These are phyloP conservation scores for Antrodiella citrinella DNA, from an alignment of 768 basidiomycete genomes.

Conservation along the genomic window DNA sequence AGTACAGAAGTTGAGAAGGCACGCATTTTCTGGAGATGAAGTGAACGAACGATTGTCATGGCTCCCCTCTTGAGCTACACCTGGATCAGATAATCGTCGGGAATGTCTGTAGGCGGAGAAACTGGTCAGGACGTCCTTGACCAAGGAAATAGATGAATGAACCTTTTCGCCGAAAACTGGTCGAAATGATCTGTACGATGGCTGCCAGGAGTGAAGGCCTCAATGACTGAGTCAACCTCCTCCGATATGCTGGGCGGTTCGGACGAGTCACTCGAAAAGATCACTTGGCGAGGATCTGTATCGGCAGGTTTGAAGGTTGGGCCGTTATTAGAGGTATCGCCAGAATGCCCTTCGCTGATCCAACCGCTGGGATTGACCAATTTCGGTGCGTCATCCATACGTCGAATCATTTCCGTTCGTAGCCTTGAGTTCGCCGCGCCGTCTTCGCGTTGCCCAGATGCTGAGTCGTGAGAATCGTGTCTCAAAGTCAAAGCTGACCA, in stretches of 20 bases:
- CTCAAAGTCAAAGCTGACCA: background rate
- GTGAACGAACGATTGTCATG: background rate
- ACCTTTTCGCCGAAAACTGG: background rate
- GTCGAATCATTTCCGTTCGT: constrained; percentile 68
- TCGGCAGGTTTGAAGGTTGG: background rate
- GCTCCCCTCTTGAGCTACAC: background rate
- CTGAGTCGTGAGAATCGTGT: background rate
- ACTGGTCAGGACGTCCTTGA: background rate
- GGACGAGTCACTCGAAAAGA: background rate
- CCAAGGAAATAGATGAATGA: background rate
- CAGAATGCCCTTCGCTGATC: constrained; percentile 40
- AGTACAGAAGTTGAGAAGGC: background rate
- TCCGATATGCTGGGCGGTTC: background rate
- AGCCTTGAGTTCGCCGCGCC: constrained; percentile 20
- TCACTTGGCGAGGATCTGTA: background rate
- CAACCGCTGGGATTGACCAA: constrained; percentile 69
- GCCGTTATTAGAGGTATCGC: background rate
- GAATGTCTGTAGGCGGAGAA: background rate
- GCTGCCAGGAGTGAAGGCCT: background rate
- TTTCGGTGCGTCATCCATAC: constrained; percentile 61
- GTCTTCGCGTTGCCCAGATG: constrained; percentile 3
- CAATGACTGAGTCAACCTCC: background rate
- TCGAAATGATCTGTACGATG: background rate
- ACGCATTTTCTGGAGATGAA: background rate
- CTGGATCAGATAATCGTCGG: constrained; percentile 5